Conservation (phyloP, 129 eudicot species). For the Helichrysum umbraculigerum region DNA sequence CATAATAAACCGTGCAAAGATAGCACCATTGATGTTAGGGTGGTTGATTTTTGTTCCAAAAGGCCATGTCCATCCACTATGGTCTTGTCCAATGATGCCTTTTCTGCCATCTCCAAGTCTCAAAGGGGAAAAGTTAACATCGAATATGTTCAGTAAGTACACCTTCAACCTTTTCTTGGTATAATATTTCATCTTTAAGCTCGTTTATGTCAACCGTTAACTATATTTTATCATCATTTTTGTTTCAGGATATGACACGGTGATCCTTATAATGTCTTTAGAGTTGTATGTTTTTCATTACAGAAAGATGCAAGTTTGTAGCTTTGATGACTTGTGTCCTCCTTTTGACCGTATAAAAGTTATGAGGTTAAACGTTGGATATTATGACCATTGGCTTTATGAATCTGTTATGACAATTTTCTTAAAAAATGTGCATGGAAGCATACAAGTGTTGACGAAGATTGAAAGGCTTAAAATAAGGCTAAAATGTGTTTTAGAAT, state of each 20-base stretch:
- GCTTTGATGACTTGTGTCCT: neutral
- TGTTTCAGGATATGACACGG: conserved; percentile 19
- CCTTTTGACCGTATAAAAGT: neutral
- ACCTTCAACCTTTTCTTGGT: neutral
- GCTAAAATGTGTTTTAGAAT: neutral
- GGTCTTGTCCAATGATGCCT: conserved; percentile 56
- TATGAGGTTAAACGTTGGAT: neutral
- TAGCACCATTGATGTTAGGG: conserved; percentile 52
- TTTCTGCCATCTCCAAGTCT: conserved; percentile 46
- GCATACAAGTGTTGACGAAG: too few species aligned
- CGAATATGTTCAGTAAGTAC: conserved; percentile 47
- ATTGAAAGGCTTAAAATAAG: neutral
- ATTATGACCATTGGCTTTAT: neutral
- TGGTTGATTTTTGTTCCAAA: conserved; percentile 50
- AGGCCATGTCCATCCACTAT: conserved; percentile 62
- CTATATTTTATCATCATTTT: neutral
- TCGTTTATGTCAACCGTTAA: neutral
- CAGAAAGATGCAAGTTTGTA: neutral
- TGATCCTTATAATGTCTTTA: neutral
- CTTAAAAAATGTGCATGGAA: too few species aligned
- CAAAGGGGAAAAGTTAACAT: conserved; percentile 44
- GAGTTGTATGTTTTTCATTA: neutral
- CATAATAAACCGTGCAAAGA: conserved; percentile 53
- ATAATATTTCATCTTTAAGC: neutral
- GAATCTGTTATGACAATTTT: neutral